These are phyloP conservation scores for Chaetomidium leptoderma DNA, from an alignment of 495 filamentous ascomycete genomes.

Conservation along the genomic window DNA sequence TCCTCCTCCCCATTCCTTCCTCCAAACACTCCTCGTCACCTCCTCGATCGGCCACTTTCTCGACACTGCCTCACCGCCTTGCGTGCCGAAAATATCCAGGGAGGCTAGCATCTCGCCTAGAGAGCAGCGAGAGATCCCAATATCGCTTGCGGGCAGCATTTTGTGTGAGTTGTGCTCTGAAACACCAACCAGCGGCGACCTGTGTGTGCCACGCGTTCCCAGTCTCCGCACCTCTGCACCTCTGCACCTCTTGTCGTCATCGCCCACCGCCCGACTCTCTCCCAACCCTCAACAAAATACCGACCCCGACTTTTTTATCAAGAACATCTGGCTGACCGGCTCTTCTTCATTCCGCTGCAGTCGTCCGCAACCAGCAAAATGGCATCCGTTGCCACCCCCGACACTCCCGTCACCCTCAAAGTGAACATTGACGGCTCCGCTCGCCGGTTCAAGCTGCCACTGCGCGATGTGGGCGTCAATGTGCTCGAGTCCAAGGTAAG, in stretches of 20 bases:
- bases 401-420: conserved; percentile 83
- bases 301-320: neutral
- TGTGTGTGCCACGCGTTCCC: conserved; percentile 4
- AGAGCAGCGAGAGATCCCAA: neutral
- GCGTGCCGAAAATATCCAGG: neutral
- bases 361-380: conserved; percentile 32
- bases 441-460: conserved; percentile 82
- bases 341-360: neutral
- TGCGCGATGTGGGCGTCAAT: conserved; percentile 75
- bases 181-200: neutral
- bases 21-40: neutral
- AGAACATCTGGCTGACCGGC: neutral
- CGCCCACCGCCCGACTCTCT: neutral
- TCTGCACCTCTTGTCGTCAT: conserved; percentile 8
- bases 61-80: neutral
- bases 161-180: conserved; percentile 2
- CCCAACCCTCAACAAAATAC: neutral
- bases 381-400: conserved; percentile 55
- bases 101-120: neutral
- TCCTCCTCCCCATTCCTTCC: neutral
- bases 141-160: neutral
- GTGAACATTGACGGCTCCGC: conserved; percentile 66
- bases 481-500: conserved; percentile 82
- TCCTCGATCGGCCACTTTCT: too few species aligned
- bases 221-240: conserved; percentile 10